Percentiles rank a stretch among this genome's conserved stretches.
phyloP scores from a whole-genome alignment of 2,329 filamentous ascomycete species.

The Rasamsonia emersonii region DNA sequence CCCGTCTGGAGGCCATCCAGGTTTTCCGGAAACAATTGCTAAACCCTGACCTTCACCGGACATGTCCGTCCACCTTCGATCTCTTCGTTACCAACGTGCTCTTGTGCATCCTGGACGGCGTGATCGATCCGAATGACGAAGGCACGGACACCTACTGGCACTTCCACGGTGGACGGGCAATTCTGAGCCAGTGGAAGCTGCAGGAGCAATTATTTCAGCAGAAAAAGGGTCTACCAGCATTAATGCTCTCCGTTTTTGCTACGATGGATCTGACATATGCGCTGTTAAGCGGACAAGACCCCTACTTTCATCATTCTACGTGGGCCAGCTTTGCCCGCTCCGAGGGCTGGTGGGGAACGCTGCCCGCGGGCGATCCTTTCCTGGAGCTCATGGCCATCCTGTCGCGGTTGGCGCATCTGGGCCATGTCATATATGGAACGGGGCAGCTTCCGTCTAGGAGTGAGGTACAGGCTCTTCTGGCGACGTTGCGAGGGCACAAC shows the following conservation, averaged over 20 bases:
- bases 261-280: constrained; percentile 38
- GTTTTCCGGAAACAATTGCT: constrained; percentile 21
- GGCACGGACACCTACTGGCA: constrained; percentile 28
- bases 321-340: constrained; percentile 34
- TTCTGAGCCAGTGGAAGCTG: constrained; percentile 19
- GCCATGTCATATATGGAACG: constrained; percentile 1
- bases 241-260: constrained; percentile 38
- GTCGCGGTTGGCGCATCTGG: constrained; percentile 9
- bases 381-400: constrained; percentile 11
- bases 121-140: constrained; percentile 25
- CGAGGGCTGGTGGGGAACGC: constrained; percentile 36
- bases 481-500: constrained; percentile 3
- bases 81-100: constrained; percentile 37
- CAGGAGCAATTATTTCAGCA: constrained; percentile 7
- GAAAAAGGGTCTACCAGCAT: constrained; percentile 11
- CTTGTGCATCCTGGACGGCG: constrained; percentile 36
- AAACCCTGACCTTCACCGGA: no score
- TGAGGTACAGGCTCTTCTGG: constrained; percentile 2
- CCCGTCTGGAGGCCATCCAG: constrained; percentile 9
- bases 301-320: constrained; percentile 28
- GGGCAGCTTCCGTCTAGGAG: constrained; percentile 1
- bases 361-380: constrained; percentile 8
- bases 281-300: constrained; percentile 30
- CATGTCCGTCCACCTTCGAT: constrained; percentile 21
- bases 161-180: constrained; percentile 28